Percentiles rank a stretch among this genome's conserved stretches.
Evolutionary conservation across 2,329 filamentous ascomycete genomes (phyloP).

Genomic region (Talaromyces piceae): DNA sequence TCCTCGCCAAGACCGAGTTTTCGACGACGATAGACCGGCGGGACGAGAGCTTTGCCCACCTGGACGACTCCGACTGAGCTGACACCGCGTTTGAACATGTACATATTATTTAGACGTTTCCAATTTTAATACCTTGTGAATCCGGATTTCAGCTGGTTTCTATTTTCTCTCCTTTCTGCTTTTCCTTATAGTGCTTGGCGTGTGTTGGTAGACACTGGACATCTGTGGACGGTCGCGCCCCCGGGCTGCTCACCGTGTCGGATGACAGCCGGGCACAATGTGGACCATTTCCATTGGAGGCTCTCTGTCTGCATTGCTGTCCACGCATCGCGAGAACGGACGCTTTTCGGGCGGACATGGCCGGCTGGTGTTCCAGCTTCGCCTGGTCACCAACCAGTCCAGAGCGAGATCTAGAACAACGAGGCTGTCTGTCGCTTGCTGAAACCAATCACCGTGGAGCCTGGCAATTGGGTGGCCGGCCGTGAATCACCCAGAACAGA

Average conservation of each 20-base stretch:
- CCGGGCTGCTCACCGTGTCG: neutral
- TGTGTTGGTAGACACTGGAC: neutral
- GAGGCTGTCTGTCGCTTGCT: neutral
- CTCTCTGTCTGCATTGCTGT: neutral
- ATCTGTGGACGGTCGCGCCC: too few species aligned
- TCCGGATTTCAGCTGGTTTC: neutral
- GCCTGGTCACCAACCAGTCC: neutral
- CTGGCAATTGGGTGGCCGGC: neutral
- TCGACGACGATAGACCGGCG: conserved; percentile 14
- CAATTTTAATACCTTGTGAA: neutral
- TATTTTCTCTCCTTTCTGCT: neutral
- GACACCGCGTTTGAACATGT: neutral
- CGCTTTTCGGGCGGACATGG: neutral
- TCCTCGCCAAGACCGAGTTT: conserved; percentile 18
- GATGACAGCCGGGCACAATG: neutral
- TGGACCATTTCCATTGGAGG: neutral
- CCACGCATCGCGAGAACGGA: neutral
- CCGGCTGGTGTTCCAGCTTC: neutral
- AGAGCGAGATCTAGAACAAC: neutral
- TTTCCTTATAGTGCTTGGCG: neutral
- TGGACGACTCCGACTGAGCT: conserved; percentile 5
- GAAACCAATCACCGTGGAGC: neutral
- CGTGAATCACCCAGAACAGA: neutral
- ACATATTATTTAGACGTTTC: neutral
- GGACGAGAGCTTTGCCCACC: neutral